Evolutionary conservation across 192 early-diverging fungal species (phyloP), one percentile per base, ranked within the genome.

Genomic region (Umbelopsis ramanniana): DNA sequence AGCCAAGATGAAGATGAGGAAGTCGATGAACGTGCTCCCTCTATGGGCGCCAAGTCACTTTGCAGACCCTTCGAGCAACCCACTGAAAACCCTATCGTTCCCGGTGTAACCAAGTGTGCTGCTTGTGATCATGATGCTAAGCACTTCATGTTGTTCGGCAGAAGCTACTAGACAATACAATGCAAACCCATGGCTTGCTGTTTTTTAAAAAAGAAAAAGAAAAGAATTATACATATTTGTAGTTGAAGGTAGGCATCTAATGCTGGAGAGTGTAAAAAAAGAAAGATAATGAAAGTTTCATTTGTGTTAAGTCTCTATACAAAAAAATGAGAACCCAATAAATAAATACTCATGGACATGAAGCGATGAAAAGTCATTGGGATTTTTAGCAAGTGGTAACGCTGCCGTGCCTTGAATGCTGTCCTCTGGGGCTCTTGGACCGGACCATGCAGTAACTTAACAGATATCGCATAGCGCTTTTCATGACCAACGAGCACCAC

Each of bases 21-120:
- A 38, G 89, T 90, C 72, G 97, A 99, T 75, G 97, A 98, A 46
- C 92, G 93, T 84, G 98, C 95, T 67, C 98, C 98, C 43, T 97
- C 96, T 21, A 99, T 99, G 98, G 98, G 98, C 68, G 98, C 98
- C 72, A 99, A 99, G 84, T 96, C 97, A 7, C 90, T 99, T 35
- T 99, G 98, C 82, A 93, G 97, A 81, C 98, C 98, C 26, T 94
- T 94, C 77, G 85, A 90, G 54, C 97, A 99, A 89, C 97, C 98
- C 70, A 82, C 83, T 11, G 89, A 97, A 54, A 92, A 88, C 66
- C 87, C 92, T 4, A 87, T 99, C 52, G 81, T 91, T 57, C 87
- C 87, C 45, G 95, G 94, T 72, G 88, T 89, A 68, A 95, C 94
- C 40, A 96, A 96, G 88, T 99, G 97, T 79, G 72, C 89, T 76